Base-by-base conservation (phyloP, 202 grass and related monocot genomes). In the Zoysia matrella region DNA sequence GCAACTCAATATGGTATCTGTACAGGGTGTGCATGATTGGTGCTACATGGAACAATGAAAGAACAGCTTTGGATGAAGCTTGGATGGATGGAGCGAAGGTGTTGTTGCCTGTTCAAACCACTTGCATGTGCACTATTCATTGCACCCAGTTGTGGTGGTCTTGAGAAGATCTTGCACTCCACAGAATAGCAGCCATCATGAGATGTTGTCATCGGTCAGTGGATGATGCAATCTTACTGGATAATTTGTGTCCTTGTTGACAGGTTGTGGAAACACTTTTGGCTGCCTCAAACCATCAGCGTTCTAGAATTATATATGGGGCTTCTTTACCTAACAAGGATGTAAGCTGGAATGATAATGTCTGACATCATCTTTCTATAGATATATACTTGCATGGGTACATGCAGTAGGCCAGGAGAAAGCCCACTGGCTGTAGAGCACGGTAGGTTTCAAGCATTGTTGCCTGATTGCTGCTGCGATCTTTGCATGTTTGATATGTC, bases 21-120 rank as follows among this genome's bases (percentile, higher is more conserved):
- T 83, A 69, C 69, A 79, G 39, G 63, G 83, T 5, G 11, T 40
- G 60, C 22, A 63, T 39, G 60, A 39, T 56, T 1, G 11, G 7
- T 78, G 70, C 67, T 50, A 18, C 79, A 82, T 67, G 72, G 72
- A 49, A 74, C 68, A 68, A 11, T 69, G 62, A 51, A 14, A 15
- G 68, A 67, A 14, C 65, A 65, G 47, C 52, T 53, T 65, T 56
- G 3, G 44, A 66, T 11, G 0, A 56, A 69, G 7, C 67, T 60
- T 62, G 60, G 60, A 39, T 36, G 60, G 69, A 70, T 80, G 75
- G 79, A 79, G 55, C 13, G 22, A 75, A 61, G 66, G 50, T 73
- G 61, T 42, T 15, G 15, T 53, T 46, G 41, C 64, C 41, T 70
- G n/a, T 75, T 71, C 49, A 76, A 57, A 80, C 60, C 49, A 75